These are phyloP conservation scores for Plectranthus barbatus DNA, from an alignment of 257 asterid species.

Conservation along the genomic window DNA sequence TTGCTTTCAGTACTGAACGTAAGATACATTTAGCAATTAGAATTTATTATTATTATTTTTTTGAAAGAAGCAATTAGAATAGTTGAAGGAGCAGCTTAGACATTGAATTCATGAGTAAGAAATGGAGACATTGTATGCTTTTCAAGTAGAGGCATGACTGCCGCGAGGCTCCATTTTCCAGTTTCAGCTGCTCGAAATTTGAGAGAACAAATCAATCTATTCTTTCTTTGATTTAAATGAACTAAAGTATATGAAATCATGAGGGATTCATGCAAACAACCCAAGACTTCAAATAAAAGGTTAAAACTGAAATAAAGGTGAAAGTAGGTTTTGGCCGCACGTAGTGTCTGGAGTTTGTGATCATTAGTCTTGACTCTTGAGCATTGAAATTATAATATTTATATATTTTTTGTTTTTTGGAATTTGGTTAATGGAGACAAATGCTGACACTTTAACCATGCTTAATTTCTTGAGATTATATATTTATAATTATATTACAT, in stretches of 20 bases:
- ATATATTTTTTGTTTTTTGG: neutral
- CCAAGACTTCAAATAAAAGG: neutral
- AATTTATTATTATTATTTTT: too few relatives aligned
- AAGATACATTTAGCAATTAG: too few relatives aligned
- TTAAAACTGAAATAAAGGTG: neutral
- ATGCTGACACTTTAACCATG: slow-evolving; percentile 40
- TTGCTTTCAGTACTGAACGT: too few relatives aligned
- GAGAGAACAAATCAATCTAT: slow-evolving; percentile 21
- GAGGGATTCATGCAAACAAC: slow-evolving; percentile 2
- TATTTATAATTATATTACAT: too few relatives aligned
- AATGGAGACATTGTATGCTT: neutral
- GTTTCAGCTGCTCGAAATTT: slow-evolving; percentile 11
- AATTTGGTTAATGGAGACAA: slow-evolving; percentile 20
- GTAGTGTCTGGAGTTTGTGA: slow-evolving; percentile 30
- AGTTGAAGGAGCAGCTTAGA: too few relatives aligned
- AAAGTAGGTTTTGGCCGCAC: slow-evolving; percentile 15
- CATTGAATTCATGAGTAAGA: too few relatives aligned
- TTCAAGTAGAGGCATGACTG: slow-evolving; percentile 14
- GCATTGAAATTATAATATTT: slow-evolving; percentile 12
- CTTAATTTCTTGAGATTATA: slow-evolving; percentile 19
- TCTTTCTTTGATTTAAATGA: slow-evolving; percentile 16
- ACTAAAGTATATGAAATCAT: neutral
- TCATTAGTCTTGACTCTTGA: slow-evolving; percentile 5
- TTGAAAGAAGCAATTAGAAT: too few relatives aligned
- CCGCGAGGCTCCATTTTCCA: neutral